Percentiles rank a stretch among this genome's conserved stretches.
Evolutionary conservation across 2,329 filamentous ascomycete species (phyloP).

Genomic region (Decorospora gaudefroyi): DNA sequence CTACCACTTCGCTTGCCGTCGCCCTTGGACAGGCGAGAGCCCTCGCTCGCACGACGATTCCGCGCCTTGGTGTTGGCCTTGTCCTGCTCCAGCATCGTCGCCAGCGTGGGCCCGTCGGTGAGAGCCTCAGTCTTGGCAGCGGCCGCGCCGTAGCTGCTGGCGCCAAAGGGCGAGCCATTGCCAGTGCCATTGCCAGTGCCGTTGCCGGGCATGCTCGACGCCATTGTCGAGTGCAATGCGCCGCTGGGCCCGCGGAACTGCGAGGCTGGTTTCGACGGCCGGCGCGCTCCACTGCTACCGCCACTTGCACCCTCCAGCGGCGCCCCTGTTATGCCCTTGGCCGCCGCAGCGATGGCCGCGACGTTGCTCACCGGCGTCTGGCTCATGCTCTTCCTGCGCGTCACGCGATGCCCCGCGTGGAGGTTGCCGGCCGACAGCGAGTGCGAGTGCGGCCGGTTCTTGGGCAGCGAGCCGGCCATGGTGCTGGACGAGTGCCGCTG

Average conservation of each 20-base stretch:
- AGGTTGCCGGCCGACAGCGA: constrained; percentile 77
- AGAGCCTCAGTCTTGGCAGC: constrained; percentile 61
- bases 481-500: constrained; percentile 56
- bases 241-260: constrained; percentile 53
- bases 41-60: constrained; percentile 76
- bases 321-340: constrained; percentile 65
- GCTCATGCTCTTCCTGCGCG: constrained; percentile 89
- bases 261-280: constrained; percentile 64
- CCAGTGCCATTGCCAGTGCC: constrained; percentile 43
- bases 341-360: constrained; percentile 73
- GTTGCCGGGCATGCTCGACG: constrained; percentile 68
- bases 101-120: constrained; percentile 69
- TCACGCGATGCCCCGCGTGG: constrained; percentile 82
- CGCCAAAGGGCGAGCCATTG: constrained; percentile 49
- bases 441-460: constrained; percentile 78
- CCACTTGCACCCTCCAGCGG: constrained; percentile 55
- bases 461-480: constrained; percentile 62
- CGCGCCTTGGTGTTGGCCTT: constrained; percentile 58
- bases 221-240: constrained; percentile 65
- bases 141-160: constrained; percentile 42
- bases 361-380: constrained; percentile 74
- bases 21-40: constrained; percentile 78
- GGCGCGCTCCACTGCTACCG: constrained; percentile 57
- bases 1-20: constrained; percentile 78
- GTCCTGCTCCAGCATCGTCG: constrained; percentile 51